Evolutionary conservation across 2,329 filamentous ascomycete genomes (phyloP).

Genomic region (Catunica adiposa): DNA sequence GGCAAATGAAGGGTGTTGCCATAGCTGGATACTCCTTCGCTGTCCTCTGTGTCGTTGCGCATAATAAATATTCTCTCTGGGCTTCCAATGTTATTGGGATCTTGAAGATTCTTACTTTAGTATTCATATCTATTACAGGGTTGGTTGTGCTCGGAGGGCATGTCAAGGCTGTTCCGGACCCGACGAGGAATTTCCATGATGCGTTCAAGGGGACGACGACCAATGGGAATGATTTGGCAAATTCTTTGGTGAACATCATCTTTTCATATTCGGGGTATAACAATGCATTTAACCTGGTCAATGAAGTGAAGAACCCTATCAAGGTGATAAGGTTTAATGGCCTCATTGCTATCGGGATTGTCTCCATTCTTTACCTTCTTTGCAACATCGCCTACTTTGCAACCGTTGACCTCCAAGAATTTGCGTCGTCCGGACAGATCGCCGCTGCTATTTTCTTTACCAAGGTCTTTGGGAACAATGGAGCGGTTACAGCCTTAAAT

Average conservation of each 20-base stretch:
- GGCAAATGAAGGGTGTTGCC: conserved; percentile 51
- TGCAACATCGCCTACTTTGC: conserved; percentile 46
- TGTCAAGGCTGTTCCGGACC: conserved; percentile 20
- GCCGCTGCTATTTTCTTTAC: conserved; percentile 43
- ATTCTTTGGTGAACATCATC: conserved; percentile 40
- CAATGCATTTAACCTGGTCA: conserved; percentile 46
- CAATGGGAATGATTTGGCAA: conserved; percentile 23
- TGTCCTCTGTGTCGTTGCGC: conserved; percentile 33
- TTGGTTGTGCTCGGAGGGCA: conserved; percentile 39
- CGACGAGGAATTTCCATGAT: conserved; percentile 23
- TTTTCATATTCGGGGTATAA: conserved; percentile 41
- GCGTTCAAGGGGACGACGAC: conserved; percentile 22
- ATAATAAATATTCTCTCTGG: conserved; percentile 41
- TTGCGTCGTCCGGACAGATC: conserved; percentile 35
- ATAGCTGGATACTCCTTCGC: conserved; percentile 46
- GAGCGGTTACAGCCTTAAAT: conserved; percentile 36
- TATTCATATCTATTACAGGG: conserved; percentile 46
- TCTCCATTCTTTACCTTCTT: conserved; percentile 39
- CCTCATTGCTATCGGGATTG: conserved; percentile 32
- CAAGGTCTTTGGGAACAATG: conserved; percentile 35
- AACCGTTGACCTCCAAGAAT: conserved; percentile 30
- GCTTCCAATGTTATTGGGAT: conserved; percentile 39
- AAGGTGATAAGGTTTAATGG: conserved; percentile 35
- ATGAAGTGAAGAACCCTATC: conserved; percentile 45
- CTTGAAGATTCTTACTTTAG: conserved; percentile 42